Evolutionary conservation across 108 stramenopile genomes (phyloP).

Genomic region (Skeletonema marinoi): DNA sequence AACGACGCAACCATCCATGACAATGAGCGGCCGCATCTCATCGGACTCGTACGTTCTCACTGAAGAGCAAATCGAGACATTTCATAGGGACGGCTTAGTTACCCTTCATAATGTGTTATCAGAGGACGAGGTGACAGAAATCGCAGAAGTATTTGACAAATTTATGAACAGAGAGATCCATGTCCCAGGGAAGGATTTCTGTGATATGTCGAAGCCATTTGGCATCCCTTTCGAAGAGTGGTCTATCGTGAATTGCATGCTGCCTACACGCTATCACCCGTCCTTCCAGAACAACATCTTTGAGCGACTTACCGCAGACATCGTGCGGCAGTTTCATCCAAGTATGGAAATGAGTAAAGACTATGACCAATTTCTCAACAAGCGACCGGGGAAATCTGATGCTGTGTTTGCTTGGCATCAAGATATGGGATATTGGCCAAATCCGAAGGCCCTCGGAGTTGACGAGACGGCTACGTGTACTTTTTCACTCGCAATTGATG

Average conservation of each 20-base stretch:
- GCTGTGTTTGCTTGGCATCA: conserved; percentile 41
- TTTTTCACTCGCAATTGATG: conserved; percentile 55
- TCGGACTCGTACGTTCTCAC: conserved; percentile 45
- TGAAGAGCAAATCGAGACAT: conserved; percentile 57
- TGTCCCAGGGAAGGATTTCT: conserved; percentile 70
- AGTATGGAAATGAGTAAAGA: conserved; percentile 54
- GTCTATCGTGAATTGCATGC: conserved; percentile 65
- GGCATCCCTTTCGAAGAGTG: conserved; percentile 58
- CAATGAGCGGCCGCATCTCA: conserved; percentile 43
- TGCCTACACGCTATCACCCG: conserved; percentile 61
- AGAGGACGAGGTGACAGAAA: conserved; percentile 56
- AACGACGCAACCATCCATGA: not conserved
- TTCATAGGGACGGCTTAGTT: conserved; percentile 56
- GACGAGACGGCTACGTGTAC: conserved; percentile 61
- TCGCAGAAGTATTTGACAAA: conserved; percentile 50
- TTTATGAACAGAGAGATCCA: conserved; percentile 54
- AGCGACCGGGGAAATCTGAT: conserved; percentile 55
- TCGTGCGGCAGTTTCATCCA: conserved; percentile 56
- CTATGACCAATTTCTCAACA: conserved; percentile 63
- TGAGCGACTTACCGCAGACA: conserved; percentile 48
- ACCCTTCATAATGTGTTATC: conserved; percentile 58
- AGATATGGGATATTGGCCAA: conserved; percentile 68
- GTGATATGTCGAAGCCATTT: conserved; percentile 70
- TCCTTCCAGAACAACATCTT: conserved; percentile 52
- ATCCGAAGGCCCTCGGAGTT: conserved; percentile 38